Conservation (phyloP, 108 stramenopile species). For the Nitzschia inconspicua region DNA sequence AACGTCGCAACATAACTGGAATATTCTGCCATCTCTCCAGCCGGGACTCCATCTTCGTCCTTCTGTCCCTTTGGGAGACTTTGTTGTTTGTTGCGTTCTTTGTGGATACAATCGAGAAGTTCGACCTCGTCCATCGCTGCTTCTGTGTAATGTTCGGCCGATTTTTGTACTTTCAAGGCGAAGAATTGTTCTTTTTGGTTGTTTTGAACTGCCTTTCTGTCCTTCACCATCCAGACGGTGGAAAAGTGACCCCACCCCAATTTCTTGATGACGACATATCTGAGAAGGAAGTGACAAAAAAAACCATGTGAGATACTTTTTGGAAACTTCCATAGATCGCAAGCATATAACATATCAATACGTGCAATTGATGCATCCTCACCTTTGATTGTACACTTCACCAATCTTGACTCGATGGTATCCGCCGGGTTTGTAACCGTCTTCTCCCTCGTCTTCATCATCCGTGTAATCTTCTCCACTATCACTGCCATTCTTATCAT, state of each 20-base stretch:
- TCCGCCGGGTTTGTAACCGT: conserved; percentile 90
- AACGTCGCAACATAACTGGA: conserved; percentile 84
- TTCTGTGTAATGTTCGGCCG: conserved; percentile 95
- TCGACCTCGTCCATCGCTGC: conserved; percentile 98
- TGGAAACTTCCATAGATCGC: no score
- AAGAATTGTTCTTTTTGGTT: conserved; percentile 49
- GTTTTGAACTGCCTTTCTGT: conserved; percentile 45
- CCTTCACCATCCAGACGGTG: conserved; percentile 95
- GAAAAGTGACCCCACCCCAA: conserved; percentile 99
- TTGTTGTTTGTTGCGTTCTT: conserved; percentile 63
- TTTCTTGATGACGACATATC: conserved; percentile 95
- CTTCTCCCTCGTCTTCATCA: conserved; percentile 92
- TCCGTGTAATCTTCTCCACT: conserved; percentile 91
- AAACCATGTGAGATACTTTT: no score
- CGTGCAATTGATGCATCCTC: conserved; percentile 15
- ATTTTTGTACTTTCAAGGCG: conserved; percentile 97
- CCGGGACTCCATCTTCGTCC: conserved; percentile 50
- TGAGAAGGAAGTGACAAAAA: conserved; percentile 12
- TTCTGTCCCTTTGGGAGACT: conserved; percentile 6
- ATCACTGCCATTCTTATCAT: conserved; percentile 45
- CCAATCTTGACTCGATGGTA: conserved; percentile 94
- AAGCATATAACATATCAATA: no score
- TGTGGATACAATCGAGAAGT: conserved; percentile 81
- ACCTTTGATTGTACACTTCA: conserved; percentile 92
- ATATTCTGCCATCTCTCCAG: conserved; percentile 56